These are phyloP conservation scores for Aureobasidium mangrovei DNA, from an alignment of 2,329 filamentous ascomycete genomes.

Conservation along the genomic window DNA sequence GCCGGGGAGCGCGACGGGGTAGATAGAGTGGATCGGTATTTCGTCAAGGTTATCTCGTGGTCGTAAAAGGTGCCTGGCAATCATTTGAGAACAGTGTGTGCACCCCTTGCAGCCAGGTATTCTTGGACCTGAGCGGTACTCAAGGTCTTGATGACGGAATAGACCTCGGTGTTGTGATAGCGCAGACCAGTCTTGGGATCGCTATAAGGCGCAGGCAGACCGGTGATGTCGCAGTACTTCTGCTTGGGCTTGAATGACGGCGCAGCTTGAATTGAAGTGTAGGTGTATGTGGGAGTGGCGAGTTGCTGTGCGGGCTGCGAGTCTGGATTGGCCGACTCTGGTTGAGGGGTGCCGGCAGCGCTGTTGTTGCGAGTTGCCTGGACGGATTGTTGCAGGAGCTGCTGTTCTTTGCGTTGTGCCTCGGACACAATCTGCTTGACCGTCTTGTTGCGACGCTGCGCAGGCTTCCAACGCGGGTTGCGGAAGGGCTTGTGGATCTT, in stretches of 20 bases:
- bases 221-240: slow-evolving; percentile 94
- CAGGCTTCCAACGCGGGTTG: slow-evolving; percentile 81
- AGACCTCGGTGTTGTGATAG: slow-evolving; percentile 91
- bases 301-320: slow-evolving; percentile 21
- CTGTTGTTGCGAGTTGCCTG: slow-evolving; percentile 64
- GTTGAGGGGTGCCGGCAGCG: slow-evolving; percentile 59
- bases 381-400: slow-evolving; percentile 58
- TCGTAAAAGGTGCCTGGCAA: neutral
- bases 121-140: slow-evolving; percentile 77
- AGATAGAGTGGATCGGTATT: neutral
- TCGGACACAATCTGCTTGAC: slow-evolving; percentile 94
- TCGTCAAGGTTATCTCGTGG: neutral
- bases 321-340: slow-evolving; percentile 62
- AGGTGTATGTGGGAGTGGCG: slow-evolving; percentile 62
- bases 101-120: slow-evolving; percentile 81
- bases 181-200: slow-evolving; percentile 91
- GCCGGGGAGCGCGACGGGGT: neutral
- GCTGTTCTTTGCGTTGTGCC: slow-evolving; percentile 80
- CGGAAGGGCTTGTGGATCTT: slow-evolving; percentile 81
- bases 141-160: slow-evolving; percentile 69
- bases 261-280: slow-evolving; percentile 93
- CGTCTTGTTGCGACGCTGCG: slow-evolving; percentile 96
- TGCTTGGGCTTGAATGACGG: slow-evolving; percentile 72
- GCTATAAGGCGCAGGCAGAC: slow-evolving; percentile 79
- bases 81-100: slow-evolving; percentile 89